Evolutionary conservation across 106 monocot genomes (phyloP), one percentile per base, ranked within the genome.

Genomic region (Amphibolis antarctica): DNA sequence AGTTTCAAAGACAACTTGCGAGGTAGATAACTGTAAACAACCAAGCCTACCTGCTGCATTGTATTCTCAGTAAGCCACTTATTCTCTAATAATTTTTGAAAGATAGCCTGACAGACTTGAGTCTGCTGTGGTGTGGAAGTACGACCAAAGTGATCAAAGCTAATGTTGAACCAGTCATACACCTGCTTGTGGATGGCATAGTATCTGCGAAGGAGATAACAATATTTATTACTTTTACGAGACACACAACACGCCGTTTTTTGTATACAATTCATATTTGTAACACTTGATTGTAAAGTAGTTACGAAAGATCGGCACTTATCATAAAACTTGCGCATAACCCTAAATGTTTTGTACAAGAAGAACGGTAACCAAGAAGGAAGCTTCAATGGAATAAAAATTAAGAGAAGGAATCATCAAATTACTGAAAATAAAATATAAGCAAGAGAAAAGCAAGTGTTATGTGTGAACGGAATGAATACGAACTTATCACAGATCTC

Each of bases 401-500:
- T 3, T 23, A 30, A 67, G 36, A 44, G 45, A 48, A 18, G 14
- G 51, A 46, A 54, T 55, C 61, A n/a, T 51, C 45, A 15, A 27
- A 19, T 24, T n/a, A 36, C 36, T 36, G 12, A 36, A 52, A 42
- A 1, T 19, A n/a, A 55, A 42, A 19, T 10, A 22, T 31, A 22
- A 18, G 49, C 46, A 9, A 13, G 9, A 48, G 14, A n/a, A 42
- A 43, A 47, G 18, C 5, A 1, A n/a, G 5, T 48, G 12, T 13
- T n/a, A 11, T n/a, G 36, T 15, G 31, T 12, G 2, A 4, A 4
- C 7, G 36, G 36, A 36, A 36, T 36, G 7, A 4, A 36, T 27
- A 73, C 88, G 24, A 18, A 93, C 94, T 94, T 94, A 54, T 94
- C 94, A 49, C 94, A 94, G 24, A 94, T 94, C 66, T 94, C 83